These are phyloP conservation scores for Hygrocybe coccinea DNA, from an alignment of 768 basidiomycete species.

Conservation along the genomic window DNA sequence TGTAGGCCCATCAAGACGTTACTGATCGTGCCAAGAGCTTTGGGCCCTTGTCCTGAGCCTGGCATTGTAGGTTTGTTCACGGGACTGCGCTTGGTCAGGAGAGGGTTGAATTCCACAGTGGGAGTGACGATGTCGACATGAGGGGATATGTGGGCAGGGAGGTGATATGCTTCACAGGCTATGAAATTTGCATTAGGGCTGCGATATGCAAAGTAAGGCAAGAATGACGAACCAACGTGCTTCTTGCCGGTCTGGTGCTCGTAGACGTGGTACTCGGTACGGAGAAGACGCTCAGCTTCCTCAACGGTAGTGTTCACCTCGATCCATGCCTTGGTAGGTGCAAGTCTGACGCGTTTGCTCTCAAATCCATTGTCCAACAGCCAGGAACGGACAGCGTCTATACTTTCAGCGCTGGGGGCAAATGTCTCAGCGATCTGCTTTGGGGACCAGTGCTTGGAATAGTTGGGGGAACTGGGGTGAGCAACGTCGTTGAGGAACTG, in stretches of 20 bases:
- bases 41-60: neutral
- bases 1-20: neutral
- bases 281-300: slow-evolving; percentile 31
- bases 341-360: slow-evolving; percentile 19
- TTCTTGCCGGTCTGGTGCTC: slow-evolving; percentile 26
- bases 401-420: slow-evolving; percentile 24
- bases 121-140: slow-evolving; percentile 36
- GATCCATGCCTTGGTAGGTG: slow-evolving; percentile 28
- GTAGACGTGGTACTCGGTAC: slow-evolving; percentile 32
- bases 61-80: neutral
- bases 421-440: slow-evolving; percentile 27
- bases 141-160: slow-evolving; percentile 25
- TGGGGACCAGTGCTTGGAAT: slow-evolving; percentile 34
- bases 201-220: neutral
- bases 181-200: neutral
- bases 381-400: slow-evolving; percentile 29
- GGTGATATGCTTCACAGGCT: slow-evolving; percentile 31
- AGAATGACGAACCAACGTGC: slow-evolving; percentile 24
- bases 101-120: slow-evolving; percentile 28
- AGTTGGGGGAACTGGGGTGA: slow-evolving; percentile 33
- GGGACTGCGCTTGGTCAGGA: slow-evolving; percentile 8
- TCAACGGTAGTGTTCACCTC: slow-evolving; percentile 26
- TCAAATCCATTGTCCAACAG: slow-evolving; percentile 24
- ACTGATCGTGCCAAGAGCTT: neutral
- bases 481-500: slow-evolving; percentile 31